A percentile compares a stretch with the other conserved stretches of the same genome.
Conservation (phyloP, 2,329 filamentous ascomycete species). For the Aspergillus flavus region DNA sequence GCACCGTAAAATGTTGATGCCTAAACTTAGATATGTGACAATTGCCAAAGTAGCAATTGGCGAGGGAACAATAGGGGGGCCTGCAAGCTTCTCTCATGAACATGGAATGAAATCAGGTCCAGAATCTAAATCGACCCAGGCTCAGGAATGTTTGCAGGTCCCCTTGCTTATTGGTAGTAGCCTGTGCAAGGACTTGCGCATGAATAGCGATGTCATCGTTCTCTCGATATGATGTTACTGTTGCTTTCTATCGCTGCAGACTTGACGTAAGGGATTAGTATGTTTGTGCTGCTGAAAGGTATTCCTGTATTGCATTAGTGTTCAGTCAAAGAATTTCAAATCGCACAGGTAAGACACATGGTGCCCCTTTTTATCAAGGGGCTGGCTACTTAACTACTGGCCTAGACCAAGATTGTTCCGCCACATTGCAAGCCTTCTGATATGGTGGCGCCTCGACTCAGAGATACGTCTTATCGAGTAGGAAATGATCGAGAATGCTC, state of each 20-base stretch:
- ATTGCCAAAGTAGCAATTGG: constrained; percentile 2
- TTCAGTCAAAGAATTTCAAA: not conserved
- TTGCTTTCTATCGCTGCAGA: constrained; percentile 1
- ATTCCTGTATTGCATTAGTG: not conserved
- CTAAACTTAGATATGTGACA: not conserved
- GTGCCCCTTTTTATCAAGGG: constrained; percentile 4
- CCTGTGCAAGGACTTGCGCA: constrained; percentile 4
- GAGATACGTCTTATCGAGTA: not conserved
- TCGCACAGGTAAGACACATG: not conserved
- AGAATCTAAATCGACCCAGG: constrained; percentile 2
- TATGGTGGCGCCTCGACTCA: not conserved
- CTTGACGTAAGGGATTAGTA: not conserved
- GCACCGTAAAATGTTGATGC: constrained; percentile 6
- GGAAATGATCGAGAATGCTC: not conserved
- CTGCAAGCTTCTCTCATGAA: not conserved
- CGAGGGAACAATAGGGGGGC: not conserved
- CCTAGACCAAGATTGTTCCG: not conserved
- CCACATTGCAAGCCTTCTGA: not conserved
- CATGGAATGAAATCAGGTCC: constrained; percentile 5
- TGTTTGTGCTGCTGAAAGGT: not conserved
- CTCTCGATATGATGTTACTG: constrained; percentile 4
- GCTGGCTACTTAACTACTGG: not conserved
- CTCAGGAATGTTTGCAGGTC: constrained; percentile 4
- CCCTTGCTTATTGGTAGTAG: constrained; percentile 10
- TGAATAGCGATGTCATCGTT: not conserved